These are phyloP conservation scores for Globisporangium recalcitrans DNA, from an alignment of 352 stramenopile species.

Conservation along the genomic window DNA sequence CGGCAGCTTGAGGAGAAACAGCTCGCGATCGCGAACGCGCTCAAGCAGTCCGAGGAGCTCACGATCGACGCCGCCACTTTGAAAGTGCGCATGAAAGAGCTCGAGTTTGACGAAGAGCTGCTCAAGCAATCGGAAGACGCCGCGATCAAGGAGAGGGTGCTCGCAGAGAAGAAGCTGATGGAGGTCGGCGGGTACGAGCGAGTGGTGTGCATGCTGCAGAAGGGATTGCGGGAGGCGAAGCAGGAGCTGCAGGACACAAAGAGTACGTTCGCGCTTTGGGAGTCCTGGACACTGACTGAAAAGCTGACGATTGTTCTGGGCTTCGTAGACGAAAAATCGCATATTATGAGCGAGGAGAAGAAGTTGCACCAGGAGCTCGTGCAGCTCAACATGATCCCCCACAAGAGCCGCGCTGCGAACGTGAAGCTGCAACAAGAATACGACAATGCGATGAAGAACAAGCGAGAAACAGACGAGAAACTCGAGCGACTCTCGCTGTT, in stretches of 20 bases:
- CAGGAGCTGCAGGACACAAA: constrained; percentile 45
- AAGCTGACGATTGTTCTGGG: no score
- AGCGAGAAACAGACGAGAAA: constrained; percentile 50
- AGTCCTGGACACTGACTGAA: no score
- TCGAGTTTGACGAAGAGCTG: constrained; percentile 53
- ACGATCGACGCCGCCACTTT: constrained; percentile 44
- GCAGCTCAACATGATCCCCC: constrained; percentile 34
- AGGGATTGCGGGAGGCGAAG: constrained; percentile 44
- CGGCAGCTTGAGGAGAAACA: constrained; percentile 32
- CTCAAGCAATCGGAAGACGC: constrained; percentile 40
- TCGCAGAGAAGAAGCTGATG: constrained; percentile 54
- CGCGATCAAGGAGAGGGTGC: constrained; percentile 47
- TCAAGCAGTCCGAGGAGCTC: constrained; percentile 43
- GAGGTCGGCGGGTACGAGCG: constrained; percentile 61
- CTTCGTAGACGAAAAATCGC: constrained; percentile 55
- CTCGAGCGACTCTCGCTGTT: constrained; percentile 50
- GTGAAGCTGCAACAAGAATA: constrained; percentile 51
- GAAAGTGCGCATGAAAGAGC: constrained; percentile 48
- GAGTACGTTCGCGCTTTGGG: constrained; percentile 20
- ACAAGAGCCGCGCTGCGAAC: constrained; percentile 27
- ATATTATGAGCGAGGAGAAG: constrained; percentile 45
- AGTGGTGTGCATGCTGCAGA: constrained; percentile 47
- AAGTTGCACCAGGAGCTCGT: constrained; percentile 47
- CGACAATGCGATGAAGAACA: constrained; percentile 33
- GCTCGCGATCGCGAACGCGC: constrained; percentile 31